Conservation (phyloP, 352 stramenopile species). For the Phytophthora syringae region DNA sequence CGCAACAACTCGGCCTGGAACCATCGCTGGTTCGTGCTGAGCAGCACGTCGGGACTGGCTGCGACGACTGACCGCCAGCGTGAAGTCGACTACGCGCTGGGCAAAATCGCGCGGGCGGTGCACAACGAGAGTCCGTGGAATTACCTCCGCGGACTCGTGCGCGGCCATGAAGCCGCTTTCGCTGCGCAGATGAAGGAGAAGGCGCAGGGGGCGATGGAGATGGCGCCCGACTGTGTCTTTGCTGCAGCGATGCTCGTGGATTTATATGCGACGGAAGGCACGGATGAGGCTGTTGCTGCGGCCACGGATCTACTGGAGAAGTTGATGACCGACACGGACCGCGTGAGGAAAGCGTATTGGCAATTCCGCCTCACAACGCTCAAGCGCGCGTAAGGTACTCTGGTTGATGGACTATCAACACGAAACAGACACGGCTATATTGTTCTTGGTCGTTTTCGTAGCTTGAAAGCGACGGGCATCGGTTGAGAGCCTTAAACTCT, state of each 20-base stretch:
- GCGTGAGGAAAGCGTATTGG: conserved; percentile 79
- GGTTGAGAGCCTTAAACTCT: too few relatives aligned
- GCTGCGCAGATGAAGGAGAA: conserved; percentile 47
- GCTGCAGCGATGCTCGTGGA: conserved; percentile 76
- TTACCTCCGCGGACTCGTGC: conserved; percentile 82
- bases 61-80: conserved; percentile 43
- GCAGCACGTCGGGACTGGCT: conserved; percentile 52
- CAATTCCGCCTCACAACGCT: conserved; percentile 63
- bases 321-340: conserved; percentile 79
- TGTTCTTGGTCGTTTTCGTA: conserved; percentile 27
- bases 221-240: conserved; percentile 70
- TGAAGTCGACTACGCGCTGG: conserved; percentile 81
- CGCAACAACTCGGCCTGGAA: conserved; percentile 97
- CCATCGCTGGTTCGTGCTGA: conserved; percentile 87
- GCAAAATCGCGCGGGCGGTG: conserved; percentile 67
- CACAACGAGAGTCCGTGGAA: conserved; percentile 95
- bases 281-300: conserved; percentile 40
- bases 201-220: conserved; percentile 43
- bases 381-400: conserved; percentile 41
- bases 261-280: conserved; percentile 63
- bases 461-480: conserved; percentile 13
- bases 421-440: conserved; percentile 36
- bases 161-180: conserved; percentile 57
- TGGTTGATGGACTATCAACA: conserved; percentile 34
- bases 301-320: conserved; percentile 67